Conservation (phyloP, 306 rosid genomes). For the Sesbania bispinosa region DNA sequence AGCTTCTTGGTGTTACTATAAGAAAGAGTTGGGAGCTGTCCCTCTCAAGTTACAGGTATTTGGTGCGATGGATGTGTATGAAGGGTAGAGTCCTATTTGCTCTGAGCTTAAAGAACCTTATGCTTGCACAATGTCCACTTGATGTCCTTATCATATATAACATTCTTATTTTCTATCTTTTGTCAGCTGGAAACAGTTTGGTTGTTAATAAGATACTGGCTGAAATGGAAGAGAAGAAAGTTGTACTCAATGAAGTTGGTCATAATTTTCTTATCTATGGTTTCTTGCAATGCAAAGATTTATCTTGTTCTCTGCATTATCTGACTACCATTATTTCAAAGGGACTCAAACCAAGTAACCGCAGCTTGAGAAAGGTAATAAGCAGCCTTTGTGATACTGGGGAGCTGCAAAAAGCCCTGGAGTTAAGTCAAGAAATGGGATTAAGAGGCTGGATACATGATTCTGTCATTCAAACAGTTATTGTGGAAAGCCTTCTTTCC, state of each 20-base stretch:
- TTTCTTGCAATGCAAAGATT: conserved; percentile 54
- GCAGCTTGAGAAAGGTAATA: conserved; percentile 60
- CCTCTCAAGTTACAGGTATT: conserved; percentile 47
- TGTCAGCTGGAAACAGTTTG: conserved; percentile 43
- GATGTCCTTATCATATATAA: conserved; percentile 49
- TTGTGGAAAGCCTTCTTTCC: conserved; percentile 59
- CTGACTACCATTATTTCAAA: conserved; percentile 59
- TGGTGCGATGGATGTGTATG: conserved; percentile 50
- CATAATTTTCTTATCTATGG: conserved; percentile 72
- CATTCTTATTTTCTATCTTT: conserved; percentile 68
- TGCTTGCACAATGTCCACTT: conserved; percentile 50
- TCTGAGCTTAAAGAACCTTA: conserved; percentile 46
- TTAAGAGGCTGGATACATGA: conserved; percentile 65
- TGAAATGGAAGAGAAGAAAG: conserved; percentile 53
- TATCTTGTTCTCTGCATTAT: conserved; percentile 45
- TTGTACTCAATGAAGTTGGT: conserved; percentile 57
- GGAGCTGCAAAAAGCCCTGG: conserved; percentile 57
- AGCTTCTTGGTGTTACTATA: conserved; percentile 53
- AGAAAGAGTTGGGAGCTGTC: conserved; percentile 49
- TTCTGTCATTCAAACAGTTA: conserved; percentile 56
- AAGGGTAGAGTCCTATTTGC: conserved; percentile 48
- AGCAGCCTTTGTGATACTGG: conserved; percentile 50
- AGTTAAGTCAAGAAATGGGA: conserved; percentile 68
- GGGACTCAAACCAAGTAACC: conserved; percentile 60
- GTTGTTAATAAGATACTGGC: conserved; percentile 42